Evolutionary conservation across 805 yeast genomes (phyloP).

Genomic region (Candida oleophila): DNA sequence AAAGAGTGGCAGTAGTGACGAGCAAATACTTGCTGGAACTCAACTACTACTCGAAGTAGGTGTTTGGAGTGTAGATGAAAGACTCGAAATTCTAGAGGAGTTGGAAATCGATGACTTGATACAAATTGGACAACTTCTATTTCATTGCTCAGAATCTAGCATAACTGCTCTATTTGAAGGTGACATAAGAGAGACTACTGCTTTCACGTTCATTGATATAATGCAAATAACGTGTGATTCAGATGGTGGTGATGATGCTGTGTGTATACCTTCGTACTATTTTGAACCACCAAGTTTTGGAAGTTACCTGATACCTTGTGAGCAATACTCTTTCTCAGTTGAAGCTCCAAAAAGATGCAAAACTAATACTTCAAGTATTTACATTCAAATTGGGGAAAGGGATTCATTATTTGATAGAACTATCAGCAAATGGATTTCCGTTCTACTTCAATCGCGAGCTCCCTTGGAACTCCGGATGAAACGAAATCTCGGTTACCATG

Average conservation of each 20-base stretch:
- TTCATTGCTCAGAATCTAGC: conserved; percentile 15
- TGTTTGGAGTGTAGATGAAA: conserved; percentile 52
- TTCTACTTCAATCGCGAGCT: conserved; percentile 43
- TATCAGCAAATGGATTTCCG: conserved; percentile 47
- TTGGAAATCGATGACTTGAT: conserved; percentile 36
- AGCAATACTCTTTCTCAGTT: conserved; percentile 19
- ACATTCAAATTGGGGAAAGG: conserved; percentile 56
- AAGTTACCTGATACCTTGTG: conserved; percentile 25
- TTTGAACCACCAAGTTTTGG: conserved; percentile 10
- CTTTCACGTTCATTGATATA: not conserved
- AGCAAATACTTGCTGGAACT: conserved; percentile 49
- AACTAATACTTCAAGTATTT: conserved; percentile 49
- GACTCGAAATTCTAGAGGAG: conserved; percentile 56
- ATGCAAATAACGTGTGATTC: not conserved
- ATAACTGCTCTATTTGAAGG: conserved; percentile 51
- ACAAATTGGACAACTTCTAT: conserved; percentile 17
- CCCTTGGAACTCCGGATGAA: conserved; percentile 50
- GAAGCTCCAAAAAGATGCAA: conserved; percentile 31
- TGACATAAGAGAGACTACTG: conserved; percentile 22
- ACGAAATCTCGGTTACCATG: conserved; percentile 62
- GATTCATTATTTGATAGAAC: conserved; percentile 30
- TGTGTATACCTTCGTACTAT: conserved; percentile 25
- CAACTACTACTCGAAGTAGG: conserved; percentile 55
- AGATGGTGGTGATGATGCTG: not conserved
- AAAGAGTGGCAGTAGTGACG: conserved; percentile 41